These are phyloP conservation scores for Wallacemonas rigidus DNA, from an alignment of 208 protist species.

Conservation along the genomic window DNA sequence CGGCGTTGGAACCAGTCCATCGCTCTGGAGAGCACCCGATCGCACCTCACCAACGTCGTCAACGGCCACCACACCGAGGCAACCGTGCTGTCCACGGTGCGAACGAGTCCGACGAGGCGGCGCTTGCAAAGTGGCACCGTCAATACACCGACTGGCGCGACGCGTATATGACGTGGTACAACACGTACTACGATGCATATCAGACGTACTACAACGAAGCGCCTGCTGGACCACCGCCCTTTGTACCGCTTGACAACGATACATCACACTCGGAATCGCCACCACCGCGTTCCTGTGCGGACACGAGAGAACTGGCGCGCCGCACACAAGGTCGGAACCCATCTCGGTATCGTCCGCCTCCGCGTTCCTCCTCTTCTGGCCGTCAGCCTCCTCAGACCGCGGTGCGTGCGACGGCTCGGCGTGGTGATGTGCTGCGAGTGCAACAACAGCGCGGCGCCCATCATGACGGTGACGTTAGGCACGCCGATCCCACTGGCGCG, in stretches of 20 bases:
- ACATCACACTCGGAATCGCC: background rate
- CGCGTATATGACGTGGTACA: slow-evolving; percentile 45
- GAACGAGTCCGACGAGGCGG: background rate
- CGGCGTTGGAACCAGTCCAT: background rate
- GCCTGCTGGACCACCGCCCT: background rate
- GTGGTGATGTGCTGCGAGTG: background rate
- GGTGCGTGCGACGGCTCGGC: too few species aligned
- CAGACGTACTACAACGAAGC: slow-evolving; percentile 66
- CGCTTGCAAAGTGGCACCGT: background rate
- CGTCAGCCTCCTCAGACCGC: too few species aligned
- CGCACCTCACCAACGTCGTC: too few species aligned
- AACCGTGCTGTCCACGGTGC: background rate
- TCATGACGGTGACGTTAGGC: background rate
- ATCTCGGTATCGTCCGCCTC: too few species aligned
- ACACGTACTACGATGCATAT: slow-evolving; percentile 55
- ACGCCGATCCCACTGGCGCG: background rate
- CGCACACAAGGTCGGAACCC: too few species aligned
- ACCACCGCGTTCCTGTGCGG: background rate
- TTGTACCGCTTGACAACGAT: background rate
- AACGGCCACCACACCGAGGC: too few species aligned
- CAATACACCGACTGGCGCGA: slow-evolving; percentile 13
- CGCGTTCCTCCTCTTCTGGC: too few species aligned
- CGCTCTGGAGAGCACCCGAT: too few species aligned
- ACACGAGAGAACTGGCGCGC: background rate
- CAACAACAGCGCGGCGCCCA: background rate